Evolutionary conservation across 495 filamentous ascomycete species (phyloP), one percentile per base, ranked within the genome.

Genomic region (Eremomyces bilateralis): DNA sequence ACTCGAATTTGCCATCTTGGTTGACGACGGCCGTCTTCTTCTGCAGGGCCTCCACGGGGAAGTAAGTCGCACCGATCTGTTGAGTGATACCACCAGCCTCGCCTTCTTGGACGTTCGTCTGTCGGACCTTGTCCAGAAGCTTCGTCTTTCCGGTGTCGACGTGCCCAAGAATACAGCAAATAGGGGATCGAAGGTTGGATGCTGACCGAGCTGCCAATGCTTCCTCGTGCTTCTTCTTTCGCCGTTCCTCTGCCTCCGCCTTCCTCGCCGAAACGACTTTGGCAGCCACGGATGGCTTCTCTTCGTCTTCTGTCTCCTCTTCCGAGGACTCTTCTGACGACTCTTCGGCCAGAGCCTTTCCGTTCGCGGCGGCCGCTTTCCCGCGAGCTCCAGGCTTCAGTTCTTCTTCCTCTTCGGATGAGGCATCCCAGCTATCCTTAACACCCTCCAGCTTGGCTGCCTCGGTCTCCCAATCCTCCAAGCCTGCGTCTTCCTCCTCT

Each of bases 91-190:
- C 90, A 60, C 90, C 90, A 25, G 90, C 90, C 73, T 99, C 90
- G 40, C 90, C 90, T 57, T 95, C 90, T 53, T 99, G 90, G 18
- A 99, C 90, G 50, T 95, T 95, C 33, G 90, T 99, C 57, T 93
- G 84, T 41, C 90, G 78, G 50, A 99, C 85, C 63, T 95, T 95
- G 63, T 99, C 90, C 35, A 99, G 64, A 38, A 99, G 61, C 61
- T 99, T 99, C 15, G 90, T 99, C 64, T 99, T 99, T 48, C 90
- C 90, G 25, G 90, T 99, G 71, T 99, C 90, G 65, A 99, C 90
- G 66, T 99, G 90, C 40, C 90, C 90, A 32, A 99, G 69, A 67
- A 99, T 95, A 75, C 85, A 94, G 62, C 90, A 99, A 54, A 99
- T 99, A 22, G 88, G 88, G 33, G 85, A 94, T 21, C 90, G 79